phyloP scores from a whole-genome alignment of 2,329 filamentous ascomycete genomes.

The Aspergillus melleus region DNA sequence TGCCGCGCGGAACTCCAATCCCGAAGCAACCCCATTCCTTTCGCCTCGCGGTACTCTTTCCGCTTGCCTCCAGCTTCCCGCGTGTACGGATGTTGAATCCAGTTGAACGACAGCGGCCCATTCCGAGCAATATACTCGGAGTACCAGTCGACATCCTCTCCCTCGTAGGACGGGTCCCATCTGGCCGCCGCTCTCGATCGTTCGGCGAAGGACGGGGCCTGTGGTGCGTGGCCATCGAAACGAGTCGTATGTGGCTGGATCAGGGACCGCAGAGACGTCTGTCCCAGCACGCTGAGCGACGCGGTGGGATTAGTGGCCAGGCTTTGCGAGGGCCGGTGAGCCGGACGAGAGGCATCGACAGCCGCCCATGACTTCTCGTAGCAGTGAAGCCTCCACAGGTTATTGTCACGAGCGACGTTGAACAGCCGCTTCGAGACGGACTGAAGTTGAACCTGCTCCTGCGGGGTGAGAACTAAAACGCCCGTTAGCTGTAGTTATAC shows the following conservation, averaged over 20 bases:
- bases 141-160: slow-evolving; percentile 78
- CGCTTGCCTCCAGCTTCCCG: slow-evolving; percentile 38
- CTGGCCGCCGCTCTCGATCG: slow-evolving; percentile 54
- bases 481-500: slow-evolving; percentile 19
- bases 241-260: slow-evolving; percentile 30
- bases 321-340: slow-evolving; percentile 41
- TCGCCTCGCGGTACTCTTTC: slow-evolving; percentile 59
- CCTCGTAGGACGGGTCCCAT: slow-evolving; percentile 77
- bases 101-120: slow-evolving; percentile 70
- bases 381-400: slow-evolving; percentile 73
- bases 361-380: slow-evolving; percentile 71
- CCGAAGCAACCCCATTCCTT: slow-evolving; percentile 69
- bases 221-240: neutral
- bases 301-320: slow-evolving; percentile 46
- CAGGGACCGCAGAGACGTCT: slow-evolving; percentile 33
- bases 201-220: slow-evolving; percentile 25
- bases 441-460: slow-evolving; percentile 67
- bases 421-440: slow-evolving; percentile 67
- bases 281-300: slow-evolving; percentile 32
- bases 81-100: slow-evolving; percentile 65
- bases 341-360: slow-evolving; percentile 37
- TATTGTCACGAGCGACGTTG: slow-evolving; percentile 69
- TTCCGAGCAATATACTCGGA: slow-evolving; percentile 83
- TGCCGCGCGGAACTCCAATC: slow-evolving; percentile 54
- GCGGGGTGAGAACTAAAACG: slow-evolving; percentile 59